These are phyloP conservation scores for Amylocarpus encephaloides DNA, from an alignment of 2,329 filamentous ascomycete species.

Conservation along the genomic window DNA sequence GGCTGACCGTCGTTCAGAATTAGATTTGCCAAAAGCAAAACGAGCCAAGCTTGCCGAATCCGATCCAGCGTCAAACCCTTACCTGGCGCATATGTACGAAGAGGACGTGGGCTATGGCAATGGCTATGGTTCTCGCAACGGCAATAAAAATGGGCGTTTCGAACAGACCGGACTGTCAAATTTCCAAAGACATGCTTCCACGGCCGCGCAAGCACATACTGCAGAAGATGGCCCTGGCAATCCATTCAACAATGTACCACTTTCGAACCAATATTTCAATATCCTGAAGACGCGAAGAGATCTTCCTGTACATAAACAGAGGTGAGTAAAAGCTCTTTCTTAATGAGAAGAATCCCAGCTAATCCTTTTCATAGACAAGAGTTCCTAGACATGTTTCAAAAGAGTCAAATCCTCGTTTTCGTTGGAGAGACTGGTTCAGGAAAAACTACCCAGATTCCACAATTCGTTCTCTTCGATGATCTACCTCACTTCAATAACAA, in stretches of 20 bases:
- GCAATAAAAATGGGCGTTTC: constrained; percentile 27
- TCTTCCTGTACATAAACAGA: constrained; percentile 86
- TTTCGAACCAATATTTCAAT: constrained; percentile 80
- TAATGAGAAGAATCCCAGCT: neutral
- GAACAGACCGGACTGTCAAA: constrained; percentile 49
- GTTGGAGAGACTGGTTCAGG: constrained; percentile 98
- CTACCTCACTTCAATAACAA: constrained; percentile 79
- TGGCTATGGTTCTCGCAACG: constrained; percentile 35
- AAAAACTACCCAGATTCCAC: constrained; percentile 98
- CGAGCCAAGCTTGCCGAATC: constrained; percentile 34
- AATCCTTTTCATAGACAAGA: constrained; percentile 57
- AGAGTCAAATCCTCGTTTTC: constrained; percentile 93
- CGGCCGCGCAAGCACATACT: constrained; percentile 62
- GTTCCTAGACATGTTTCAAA: constrained; percentile 88
- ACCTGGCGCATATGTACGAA: constrained; percentile 83
- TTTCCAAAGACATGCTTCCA: constrained; percentile 75
- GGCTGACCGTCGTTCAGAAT: constrained; percentile 51
- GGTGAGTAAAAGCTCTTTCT: constrained; percentile 41
- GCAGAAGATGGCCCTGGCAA: constrained; percentile 79
- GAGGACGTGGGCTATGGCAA: constrained; percentile 25
- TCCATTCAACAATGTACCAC: constrained; percentile 72
- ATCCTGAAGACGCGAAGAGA: constrained; percentile 80
- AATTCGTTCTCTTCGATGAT: constrained; percentile 97
- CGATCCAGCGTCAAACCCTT: constrained; percentile 66
- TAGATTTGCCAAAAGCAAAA: constrained; percentile 43